Conservation (phyloP, 2,329 filamentous ascomycete species). For the Aureobasidium sp. region DNA sequence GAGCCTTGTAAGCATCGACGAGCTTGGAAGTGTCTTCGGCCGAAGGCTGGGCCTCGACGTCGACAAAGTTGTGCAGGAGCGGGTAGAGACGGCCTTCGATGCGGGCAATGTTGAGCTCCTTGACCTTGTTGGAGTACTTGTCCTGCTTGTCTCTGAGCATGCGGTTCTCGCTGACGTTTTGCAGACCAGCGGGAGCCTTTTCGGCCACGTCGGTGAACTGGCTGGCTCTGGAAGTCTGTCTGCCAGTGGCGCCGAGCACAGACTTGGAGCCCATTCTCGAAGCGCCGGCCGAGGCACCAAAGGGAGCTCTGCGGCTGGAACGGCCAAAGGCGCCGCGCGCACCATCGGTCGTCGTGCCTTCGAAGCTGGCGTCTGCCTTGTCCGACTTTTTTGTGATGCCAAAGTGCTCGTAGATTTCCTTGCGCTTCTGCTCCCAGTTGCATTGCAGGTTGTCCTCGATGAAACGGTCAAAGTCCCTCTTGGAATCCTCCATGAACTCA, state of each 20-base stretch:
- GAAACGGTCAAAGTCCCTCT: slow-evolving; percentile 86
- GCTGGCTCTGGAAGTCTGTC: slow-evolving; percentile 31
- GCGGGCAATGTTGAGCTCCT: slow-evolving; percentile 65
- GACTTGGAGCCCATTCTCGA: slow-evolving; percentile 63
- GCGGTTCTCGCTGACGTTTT: slow-evolving; percentile 57
- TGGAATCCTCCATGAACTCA: slow-evolving; percentile 80
- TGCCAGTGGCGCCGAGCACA: slow-evolving; percentile 72
- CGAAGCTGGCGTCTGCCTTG: slow-evolving; percentile 26
- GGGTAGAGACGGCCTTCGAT: slow-evolving; percentile 59
- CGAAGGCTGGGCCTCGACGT: slow-evolving; percentile 60
- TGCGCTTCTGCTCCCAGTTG: slow-evolving; percentile 91
- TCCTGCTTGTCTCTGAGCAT: slow-evolving; percentile 76
- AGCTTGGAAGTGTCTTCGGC: slow-evolving; percentile 56
- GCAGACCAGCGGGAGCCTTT: slow-evolving; percentile 38
- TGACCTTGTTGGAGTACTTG: slow-evolving; percentile 70
- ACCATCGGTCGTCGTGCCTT: slow-evolving; percentile 28
- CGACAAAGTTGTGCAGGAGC: slow-evolving; percentile 64
- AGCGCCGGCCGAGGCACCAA: slow-evolving; percentile 37
- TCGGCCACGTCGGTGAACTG: slow-evolving; percentile 36
- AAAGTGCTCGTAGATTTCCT: slow-evolving; percentile 92
- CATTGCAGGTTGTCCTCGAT: slow-evolving; percentile 89
- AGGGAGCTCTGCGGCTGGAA: slow-evolving; percentile 34
- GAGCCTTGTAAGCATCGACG: slow-evolving; percentile 71
- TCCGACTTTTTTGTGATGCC: slow-evolving; percentile 52
- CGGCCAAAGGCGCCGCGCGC: slow-evolving; percentile 42